Base-by-base conservation (phyloP, 2,329 filamentous ascomycete species). In the Aaosphaeria arxii region DNA sequence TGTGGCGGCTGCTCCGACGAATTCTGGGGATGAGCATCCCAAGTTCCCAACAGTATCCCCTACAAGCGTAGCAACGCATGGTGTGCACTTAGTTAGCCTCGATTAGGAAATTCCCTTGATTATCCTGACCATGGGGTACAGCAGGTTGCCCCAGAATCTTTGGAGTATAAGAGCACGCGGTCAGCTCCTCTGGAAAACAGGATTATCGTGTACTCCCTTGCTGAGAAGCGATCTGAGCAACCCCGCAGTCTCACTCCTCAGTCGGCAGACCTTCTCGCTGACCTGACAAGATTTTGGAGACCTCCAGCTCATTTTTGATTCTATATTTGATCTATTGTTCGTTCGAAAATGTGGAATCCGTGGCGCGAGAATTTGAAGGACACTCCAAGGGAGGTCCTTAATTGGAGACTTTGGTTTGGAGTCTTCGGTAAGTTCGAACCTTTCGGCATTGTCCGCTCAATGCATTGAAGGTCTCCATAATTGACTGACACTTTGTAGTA, bases 351-450 rank as follows among this genome's bases (percentile, higher is more conserved):
- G 62, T 62, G 59, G 53, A 70, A 70, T 48, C 63, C 63, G 11
- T 70, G 65, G 64, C 55, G 60, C 42, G 61, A 67, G 46, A 70
- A 82, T 60, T 68, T 86, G 52, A 74, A 84, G 43, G 80, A 81
- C 49, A 86, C 88, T 51, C 88, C 88, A 4, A 78, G 79, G 47
- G 82, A 87, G 62, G 80, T 85, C 52, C 82, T 90, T 67, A 91
- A 91, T 72, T 90, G 86, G 86, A 78, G 83, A 40, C 76, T 91
- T 52, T 90, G 86, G 85, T 89, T 88, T 68, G 84, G 87, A 39
- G 86, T 91, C 46, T 64, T 88, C 43, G 67, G 67, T 70, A 56
- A 48, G 65, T 32, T 2, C 2, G 7, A 9, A 36, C 33, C n/a
- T n/a, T 9, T 36, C n/a, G 33, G 9, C 9, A 9, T 36, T 36